Evolutionary conservation across 2,329 filamentous ascomycete genomes (phyloP).

Genomic region (Pyrenophora seminiperda): DNA sequence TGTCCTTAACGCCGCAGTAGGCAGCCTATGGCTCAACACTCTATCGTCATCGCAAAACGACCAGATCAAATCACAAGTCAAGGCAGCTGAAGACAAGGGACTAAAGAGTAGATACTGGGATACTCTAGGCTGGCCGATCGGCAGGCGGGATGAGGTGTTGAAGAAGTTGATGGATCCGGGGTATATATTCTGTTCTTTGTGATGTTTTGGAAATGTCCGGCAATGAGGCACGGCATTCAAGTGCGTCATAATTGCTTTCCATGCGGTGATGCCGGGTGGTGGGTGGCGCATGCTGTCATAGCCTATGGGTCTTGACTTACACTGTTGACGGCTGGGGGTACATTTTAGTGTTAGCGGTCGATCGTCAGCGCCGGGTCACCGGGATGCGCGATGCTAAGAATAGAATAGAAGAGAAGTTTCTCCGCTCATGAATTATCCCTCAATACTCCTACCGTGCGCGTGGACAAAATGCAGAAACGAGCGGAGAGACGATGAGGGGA

Average conservation of each 20-base stretch:
- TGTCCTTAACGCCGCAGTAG: constrained; percentile 28
- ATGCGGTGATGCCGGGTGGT: no score
- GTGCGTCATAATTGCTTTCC: background rate
- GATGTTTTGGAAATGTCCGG: background rate
- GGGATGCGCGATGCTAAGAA: constrained; percentile 12
- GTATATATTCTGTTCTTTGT: background rate
- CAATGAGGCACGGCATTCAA: background rate
- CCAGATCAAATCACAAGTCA: background rate
- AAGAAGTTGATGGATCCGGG: constrained; percentile 18
- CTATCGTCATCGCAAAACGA: constrained; percentile 17
- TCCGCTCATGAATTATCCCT: background rate
- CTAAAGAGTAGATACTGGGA: constrained; percentile 32
- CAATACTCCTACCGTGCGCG: background rate
- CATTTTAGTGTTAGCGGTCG: constrained; percentile 8
- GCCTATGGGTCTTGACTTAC: no score
- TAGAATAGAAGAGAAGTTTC: background rate
- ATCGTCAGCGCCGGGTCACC: constrained; percentile 5
- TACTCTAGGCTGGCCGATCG: constrained; percentile 31
- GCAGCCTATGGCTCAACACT: constrained; percentile 17
- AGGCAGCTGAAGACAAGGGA: constrained; percentile 23
- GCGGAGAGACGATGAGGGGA: background rate
- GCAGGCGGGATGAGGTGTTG: constrained; percentile 27
- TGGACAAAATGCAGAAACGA: background rate
- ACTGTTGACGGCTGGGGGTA: background rate
- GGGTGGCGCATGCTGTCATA: background rate